Conservation (phyloP, 108 stramenopile species). For the Bacterosira constricta region DNA sequence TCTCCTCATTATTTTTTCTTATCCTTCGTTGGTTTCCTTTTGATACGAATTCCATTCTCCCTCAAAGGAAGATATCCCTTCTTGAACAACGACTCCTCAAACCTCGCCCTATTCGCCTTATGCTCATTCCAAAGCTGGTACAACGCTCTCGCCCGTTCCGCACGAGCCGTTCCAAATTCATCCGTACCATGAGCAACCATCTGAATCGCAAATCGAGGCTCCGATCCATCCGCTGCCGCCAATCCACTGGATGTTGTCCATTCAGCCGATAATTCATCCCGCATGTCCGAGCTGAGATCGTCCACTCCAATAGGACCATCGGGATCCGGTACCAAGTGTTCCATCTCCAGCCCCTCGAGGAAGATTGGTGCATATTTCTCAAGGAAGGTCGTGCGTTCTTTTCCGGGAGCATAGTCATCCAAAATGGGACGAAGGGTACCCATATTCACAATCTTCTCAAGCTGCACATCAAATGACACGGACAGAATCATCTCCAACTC, state of each 20-base stretch:
- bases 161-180: conserved; percentile 57
- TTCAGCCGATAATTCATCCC: conserved; percentile 32
- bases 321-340: conserved; percentile 79
- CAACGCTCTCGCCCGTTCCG: conserved; percentile 61
- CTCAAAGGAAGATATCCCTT: conserved; percentile 62
- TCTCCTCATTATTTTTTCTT: too few relatives aligned
- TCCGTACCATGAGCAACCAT: conserved; percentile 70
- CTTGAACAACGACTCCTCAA: conserved; percentile 82
- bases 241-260: conserved; percentile 16
- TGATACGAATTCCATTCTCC: conserved; percentile 17
- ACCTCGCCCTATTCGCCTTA: conserved; percentile 78
- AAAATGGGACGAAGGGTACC: conserved; percentile 77
- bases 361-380: conserved; percentile 71
- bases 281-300: conserved; percentile 51
- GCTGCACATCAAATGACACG: conserved; percentile 59
- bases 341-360: conserved; percentile 77
- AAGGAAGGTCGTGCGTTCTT: conserved; percentile 67
- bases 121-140: conserved; percentile 78
- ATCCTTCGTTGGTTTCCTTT: too few relatives aligned
- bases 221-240: conserved; percentile 3
- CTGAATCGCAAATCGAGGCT: conserved; percentile 64
- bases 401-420: conserved; percentile 67
- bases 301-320: conserved; percentile 67
- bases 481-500: conserved; percentile 57
- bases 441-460: conserved; percentile 69